These are phyloP conservation scores for Tolypocladium ovalisporum DNA, from an alignment of 2,329 filamentous ascomycete genomes.

Conservation along the genomic window DNA sequence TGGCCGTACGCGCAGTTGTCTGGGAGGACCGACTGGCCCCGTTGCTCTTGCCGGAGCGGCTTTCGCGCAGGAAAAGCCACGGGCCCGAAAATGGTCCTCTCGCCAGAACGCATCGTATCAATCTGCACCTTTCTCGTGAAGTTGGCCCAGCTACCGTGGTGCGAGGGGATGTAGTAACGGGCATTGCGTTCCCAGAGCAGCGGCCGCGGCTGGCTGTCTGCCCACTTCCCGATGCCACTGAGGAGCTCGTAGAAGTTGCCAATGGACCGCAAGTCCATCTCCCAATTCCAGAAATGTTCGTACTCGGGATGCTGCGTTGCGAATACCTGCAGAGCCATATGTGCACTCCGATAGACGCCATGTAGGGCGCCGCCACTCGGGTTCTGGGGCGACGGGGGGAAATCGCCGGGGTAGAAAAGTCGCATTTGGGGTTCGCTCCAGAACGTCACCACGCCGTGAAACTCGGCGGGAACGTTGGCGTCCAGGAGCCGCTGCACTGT, in stretches of 20 bases:
- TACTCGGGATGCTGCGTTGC: conserved; percentile 53
- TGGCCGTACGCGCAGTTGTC: conserved; percentile 41
- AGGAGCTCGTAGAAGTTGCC: conserved; percentile 66
- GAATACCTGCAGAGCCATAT: conserved; percentile 54
- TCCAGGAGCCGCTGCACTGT: conserved; percentile 63
- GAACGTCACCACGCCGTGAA: conserved; percentile 67
- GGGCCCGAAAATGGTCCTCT: conserved; percentile 59
- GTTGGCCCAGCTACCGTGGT: conserved; percentile 62
- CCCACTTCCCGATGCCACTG: conserved; percentile 55
- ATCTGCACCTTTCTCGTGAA: conserved; percentile 55
- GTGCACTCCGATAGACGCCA: conserved; percentile 57
- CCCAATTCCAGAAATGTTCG: conserved; percentile 60
- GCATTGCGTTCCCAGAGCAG: conserved; percentile 70
- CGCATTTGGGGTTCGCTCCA: conserved; percentile 83
- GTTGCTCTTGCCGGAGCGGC: conserved; percentile 38
- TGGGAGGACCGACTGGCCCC: conserved; percentile 42
- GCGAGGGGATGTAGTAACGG: conserved; percentile 63
- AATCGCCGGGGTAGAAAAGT: conserved; percentile 60
- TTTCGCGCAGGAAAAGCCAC: conserved; percentile 37
- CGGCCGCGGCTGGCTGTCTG: conserved; percentile 54
- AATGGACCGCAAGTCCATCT: conserved; percentile 56
- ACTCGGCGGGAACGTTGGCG: conserved; percentile 57
- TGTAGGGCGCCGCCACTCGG: conserved; percentile 48
- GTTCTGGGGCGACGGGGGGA: conserved; percentile 57
- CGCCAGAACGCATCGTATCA: conserved; percentile 42